Base-by-base conservation (phyloP, 768 basidiomycete genomes). In the Pleurotus giganteus region DNA sequence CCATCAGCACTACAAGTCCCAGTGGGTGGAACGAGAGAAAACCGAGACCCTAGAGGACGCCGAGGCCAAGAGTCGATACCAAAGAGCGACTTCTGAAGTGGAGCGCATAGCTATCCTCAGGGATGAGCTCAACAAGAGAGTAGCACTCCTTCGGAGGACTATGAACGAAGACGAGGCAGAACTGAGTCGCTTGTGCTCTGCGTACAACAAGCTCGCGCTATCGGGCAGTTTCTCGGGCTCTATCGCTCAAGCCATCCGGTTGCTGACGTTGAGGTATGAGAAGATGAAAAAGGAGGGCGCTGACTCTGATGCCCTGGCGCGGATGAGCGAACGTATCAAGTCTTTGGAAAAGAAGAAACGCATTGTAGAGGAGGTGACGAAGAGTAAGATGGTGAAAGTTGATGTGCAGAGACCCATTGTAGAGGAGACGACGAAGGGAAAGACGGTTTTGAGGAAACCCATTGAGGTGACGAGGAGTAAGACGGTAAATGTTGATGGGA, bases 1-100 rank as follows among this genome's bases (percentile, higher is more conserved):
- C 21, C 63, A 64, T 45, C 52, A 47, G 0, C 65, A 63, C 47
- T 63, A 53, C 43, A 44, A 60, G 37, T 21, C 57, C 1, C 43
- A 28, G 12, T 63, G 62, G 62, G 49, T 34, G 11, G 29, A 54
- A 15, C 32, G 54, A 23, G 51, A 39, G 37, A 27, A 56, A n/a
- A 41, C 23, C n/a, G 47, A 61, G 37, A 31, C 15, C 3, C 26
- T 36, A 3, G 50, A 59, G 2, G 61, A 64, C 51, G 19, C 44
- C 5, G 49, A 60, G 3, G 57, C 58, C n/a, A 58, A 64, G 54
- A 8, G 39, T 24, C 53, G 59, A 17, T 65, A 51, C 36, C 37
- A 59, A 21, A n/a, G 27, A 12, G 58, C 57, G 26, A 56, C 17
- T 23, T 59, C 45, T n/a, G 57, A 56, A 34, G 49, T 36, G 17